Conservation (phyloP, 805 yeast genomes). For the Yarrowia sp. region DNA sequence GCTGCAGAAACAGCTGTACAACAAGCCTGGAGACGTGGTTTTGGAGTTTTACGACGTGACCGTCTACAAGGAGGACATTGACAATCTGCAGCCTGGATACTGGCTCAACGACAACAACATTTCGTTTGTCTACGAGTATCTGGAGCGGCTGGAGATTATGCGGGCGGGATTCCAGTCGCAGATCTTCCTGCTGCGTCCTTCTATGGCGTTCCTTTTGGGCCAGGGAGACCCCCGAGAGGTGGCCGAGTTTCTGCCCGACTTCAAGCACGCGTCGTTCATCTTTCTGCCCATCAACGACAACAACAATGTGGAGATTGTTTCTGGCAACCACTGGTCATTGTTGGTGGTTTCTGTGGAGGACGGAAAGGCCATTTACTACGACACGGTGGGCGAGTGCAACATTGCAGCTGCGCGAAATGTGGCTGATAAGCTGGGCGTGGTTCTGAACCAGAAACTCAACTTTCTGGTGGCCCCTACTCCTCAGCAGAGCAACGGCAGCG, state of each 20-base stretch:
- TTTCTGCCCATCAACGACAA: conserved; percentile 69
- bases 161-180: conserved; percentile 33
- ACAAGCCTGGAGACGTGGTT: conserved; percentile 10
- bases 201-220: conserved; percentile 56
- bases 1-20: conserved; percentile 16
- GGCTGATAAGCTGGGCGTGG: conserved; percentile 36
- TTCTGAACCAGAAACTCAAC: conserved; percentile 31
- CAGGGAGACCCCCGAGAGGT: conserved; percentile 41
- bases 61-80: conserved; percentile 55
- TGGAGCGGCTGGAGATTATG: conserved; percentile 40
- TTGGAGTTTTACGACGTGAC: conserved; percentile 47
- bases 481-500: conserved; percentile 49
- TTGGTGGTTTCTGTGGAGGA: conserved; percentile 52
- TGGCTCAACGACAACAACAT: conserved; percentile 75
- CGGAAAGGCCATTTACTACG: conserved; percentile 52
- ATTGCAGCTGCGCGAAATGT: conserved; percentile 40
- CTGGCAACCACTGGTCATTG: conserved; percentile 77
- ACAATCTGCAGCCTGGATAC: conserved; percentile 56
- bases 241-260: conserved; percentile 46
- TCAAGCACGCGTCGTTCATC: conserved; percentile 47
- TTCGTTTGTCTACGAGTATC: conserved; percentile 56
- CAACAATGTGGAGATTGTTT: conserved; percentile 58
- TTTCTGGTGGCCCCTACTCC: conserved; percentile 42
- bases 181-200: conserved; percentile 51
- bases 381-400: conserved; percentile 52